Conservation (phyloP, 371 early-diverging fungal genomes). For the Apophysomyces variabilis region DNA sequence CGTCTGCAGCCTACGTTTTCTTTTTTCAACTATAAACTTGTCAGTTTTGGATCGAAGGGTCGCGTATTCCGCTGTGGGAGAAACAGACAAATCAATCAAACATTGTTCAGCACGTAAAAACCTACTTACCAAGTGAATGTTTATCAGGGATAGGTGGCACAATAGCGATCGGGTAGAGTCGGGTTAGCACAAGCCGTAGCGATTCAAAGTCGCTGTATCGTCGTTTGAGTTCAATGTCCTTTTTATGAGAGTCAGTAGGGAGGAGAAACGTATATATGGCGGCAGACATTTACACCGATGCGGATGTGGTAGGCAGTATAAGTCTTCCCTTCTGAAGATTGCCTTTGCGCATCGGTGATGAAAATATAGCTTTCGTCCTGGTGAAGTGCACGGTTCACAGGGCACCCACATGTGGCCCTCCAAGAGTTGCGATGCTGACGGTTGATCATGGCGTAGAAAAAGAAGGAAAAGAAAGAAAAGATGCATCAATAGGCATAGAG, state of each 20-base stretch:
- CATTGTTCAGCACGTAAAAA: too few species aligned
- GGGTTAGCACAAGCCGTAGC: constrained; percentile 69
- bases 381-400: constrained; percentile 36
- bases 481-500: not conserved
- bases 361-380: constrained; percentile 37
- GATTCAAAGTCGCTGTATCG: constrained; percentile 94
- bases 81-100: constrained; percentile 17
- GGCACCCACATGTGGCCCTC: constrained; percentile 29
- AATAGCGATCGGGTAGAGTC: constrained; percentile 77
- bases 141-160: constrained; percentile 95
- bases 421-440: constrained; percentile 6
- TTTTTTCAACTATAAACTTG: constrained; percentile 74
- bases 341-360: constrained; percentile 50
- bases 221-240: constrained; percentile 68
- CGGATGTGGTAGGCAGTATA: constrained; percentile 64
- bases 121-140: constrained; percentile 71
- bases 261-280: not conserved
- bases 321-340: constrained; percentile 40
- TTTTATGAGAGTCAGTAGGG: constrained; percentile 6
- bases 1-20: constrained; percentile 84
- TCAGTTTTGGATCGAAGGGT: constrained; percentile 78
- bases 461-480: not conserved
- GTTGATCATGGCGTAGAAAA: not conserved
- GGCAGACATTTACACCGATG: constrained; percentile 49
- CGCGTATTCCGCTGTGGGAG: constrained; percentile 69